Evolutionary conservation across 768 basidiomycete species (phyloP), one percentile per base, ranked within the genome.

Genomic region (Suillus hirtellus): DNA sequence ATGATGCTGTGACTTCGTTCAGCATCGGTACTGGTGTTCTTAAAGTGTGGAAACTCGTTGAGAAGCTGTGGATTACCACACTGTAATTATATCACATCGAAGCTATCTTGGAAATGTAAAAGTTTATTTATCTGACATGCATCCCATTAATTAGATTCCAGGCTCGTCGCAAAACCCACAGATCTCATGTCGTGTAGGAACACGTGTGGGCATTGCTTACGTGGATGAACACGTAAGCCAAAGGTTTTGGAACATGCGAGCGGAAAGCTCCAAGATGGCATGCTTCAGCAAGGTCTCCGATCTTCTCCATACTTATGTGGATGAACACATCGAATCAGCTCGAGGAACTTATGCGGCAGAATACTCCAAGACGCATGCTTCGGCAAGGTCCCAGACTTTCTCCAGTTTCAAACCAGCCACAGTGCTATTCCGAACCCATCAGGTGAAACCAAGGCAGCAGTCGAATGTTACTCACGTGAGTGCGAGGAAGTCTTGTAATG

Each of bases 21-120:
- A 93, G 90, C 70, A 86, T 90, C 67, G 86, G 89, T 65, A 91
- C 88, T 15, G 91, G 91, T 31, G 84, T 89, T 42, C 69, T 84
- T 69, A 92, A 93, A 76, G 81, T 92, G 60, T 93, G 90, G 90
- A 83, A 84, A 60, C 75, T 81, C 55, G 84, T 78, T 40, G 80
- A 79, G 63, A 71, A 73, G 53, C 72, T 83, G 54, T 88, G 87
- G 87, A 35, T 24, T 19, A 15, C 27, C 50, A 27, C 24, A 60
- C 54, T 3, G 53, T 60, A 10, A 58, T 61, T 31, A 12, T 37
- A 31, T 27, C 35, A 17, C 35, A 6, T 38, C 15, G 17, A 61
- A 11, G 15, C 11, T 14, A 59, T 38, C 17, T 8, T 17, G 27
- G 24, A 40, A 38, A 15, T 8, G n/a, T 49, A 37, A 35, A 35